Evolutionary conservation across 257 asterid species (phyloP).

Genomic region (Forsythia viridissima): DNA sequence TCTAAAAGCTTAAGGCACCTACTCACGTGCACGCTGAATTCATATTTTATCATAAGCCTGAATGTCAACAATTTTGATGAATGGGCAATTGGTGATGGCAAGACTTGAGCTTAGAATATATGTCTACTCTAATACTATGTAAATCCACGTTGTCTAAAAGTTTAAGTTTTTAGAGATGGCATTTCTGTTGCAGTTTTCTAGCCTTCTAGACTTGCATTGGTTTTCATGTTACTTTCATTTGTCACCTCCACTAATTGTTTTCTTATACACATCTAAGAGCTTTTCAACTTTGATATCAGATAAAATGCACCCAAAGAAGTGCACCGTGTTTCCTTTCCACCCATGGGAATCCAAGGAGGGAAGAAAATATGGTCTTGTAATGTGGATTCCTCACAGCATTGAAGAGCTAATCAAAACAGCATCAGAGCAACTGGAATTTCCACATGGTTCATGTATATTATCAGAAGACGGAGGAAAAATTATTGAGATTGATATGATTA

Average conservation of each 20-base stretch:
- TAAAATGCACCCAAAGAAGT: conserved; percentile 50
- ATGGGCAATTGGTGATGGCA: background rate
- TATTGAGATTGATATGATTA: conserved; percentile 60
- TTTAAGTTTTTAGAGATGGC: too few relatives aligned
- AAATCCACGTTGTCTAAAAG: background rate
- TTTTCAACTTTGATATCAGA: conserved; percentile 35
- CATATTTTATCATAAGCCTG: too few relatives aligned
- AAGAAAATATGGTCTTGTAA: conserved; percentile 60
- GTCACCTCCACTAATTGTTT: background rate
- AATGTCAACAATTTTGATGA: background rate
- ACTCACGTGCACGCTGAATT: background rate
- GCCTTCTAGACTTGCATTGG: too few relatives aligned
- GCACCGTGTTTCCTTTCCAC: conserved; percentile 76
- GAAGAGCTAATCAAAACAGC: conserved; percentile 67
- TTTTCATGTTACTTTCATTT: background rate
- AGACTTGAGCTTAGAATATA: background rate
- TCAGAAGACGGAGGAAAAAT: conserved; percentile 91
- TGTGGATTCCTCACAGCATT: conserved; percentile 72
- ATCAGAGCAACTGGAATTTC: conserved; percentile 40
- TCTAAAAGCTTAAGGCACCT: background rate
- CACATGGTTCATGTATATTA: conserved; percentile 46
- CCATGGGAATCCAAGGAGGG: conserved; percentile 67
- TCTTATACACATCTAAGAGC: background rate
- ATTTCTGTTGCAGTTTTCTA: too few relatives aligned
- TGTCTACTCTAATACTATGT: too few relatives aligned